Evolutionary conservation across 176 grass and related monocot genomes (phyloP).

Genomic region (Oryza meyeriana): DNA sequence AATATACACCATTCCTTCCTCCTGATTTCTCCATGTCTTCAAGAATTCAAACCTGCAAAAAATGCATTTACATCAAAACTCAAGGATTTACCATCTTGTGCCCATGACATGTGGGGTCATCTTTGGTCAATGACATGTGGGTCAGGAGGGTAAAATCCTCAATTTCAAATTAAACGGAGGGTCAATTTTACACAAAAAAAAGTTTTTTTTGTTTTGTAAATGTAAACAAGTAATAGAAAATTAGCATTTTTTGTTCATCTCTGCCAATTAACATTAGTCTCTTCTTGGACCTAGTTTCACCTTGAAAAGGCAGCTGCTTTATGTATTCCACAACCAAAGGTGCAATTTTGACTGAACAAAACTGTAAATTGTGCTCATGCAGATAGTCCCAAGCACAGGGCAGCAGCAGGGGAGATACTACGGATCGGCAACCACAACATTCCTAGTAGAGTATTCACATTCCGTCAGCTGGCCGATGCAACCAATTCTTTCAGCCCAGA

Average conservation of each 20-base stretch:
- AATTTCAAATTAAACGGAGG: too few relatives aligned
- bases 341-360: neutral
- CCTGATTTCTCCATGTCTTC: neutral
- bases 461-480: constrained; percentile 60
- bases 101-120: too few relatives aligned
- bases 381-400: constrained; percentile 63
- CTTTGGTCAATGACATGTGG: too few relatives aligned
- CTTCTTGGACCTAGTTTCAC: constrained; percentile 1
- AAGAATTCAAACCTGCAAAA: neutral
- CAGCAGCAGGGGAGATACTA: constrained; percentile 75
- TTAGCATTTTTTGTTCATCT: neutral
- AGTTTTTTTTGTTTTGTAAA: neutral
- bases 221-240: neutral
- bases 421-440: constrained; percentile 76
- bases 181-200: too few relatives aligned
- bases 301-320: neutral
- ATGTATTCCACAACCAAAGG: neutral
- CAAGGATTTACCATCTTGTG: too few relatives aligned
- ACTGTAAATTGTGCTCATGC: constrained; percentile 7
- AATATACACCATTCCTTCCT: constrained; percentile 11
- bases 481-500: constrained; percentile 70
- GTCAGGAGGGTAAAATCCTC: too few relatives aligned
- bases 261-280: neutral
- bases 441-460: constrained; percentile 70
- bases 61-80: too few relatives aligned